Conservation (phyloP, 768 basidiomycete genomes). For the Cyclocybe aegerita region DNA sequence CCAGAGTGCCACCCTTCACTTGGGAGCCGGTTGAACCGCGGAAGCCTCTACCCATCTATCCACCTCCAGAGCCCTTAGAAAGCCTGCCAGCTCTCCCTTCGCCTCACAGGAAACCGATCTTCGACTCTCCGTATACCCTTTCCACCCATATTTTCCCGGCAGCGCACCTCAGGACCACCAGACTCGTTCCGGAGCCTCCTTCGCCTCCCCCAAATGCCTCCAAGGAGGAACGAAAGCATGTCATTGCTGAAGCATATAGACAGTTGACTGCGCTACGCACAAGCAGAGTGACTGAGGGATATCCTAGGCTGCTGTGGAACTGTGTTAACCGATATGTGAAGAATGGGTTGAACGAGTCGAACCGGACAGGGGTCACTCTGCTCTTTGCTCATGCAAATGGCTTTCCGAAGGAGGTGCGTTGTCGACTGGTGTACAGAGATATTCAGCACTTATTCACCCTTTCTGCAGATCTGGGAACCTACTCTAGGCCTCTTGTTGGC, state of each 20-base stretch:
- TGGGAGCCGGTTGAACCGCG: conserved; percentile 26
- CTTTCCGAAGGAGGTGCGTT: conserved; percentile 77
- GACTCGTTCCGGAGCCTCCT: conserved; percentile 26
- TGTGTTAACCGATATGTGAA: conserved; percentile 70
- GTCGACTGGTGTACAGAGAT: background rate
- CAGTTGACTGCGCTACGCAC: conserved; percentile 29
- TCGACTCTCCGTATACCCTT: conserved; percentile 37
- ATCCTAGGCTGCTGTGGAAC: conserved; percentile 58
- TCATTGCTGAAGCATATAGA: conserved; percentile 20
- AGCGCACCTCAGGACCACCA: conserved; percentile 47
- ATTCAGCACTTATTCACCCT: background rate
- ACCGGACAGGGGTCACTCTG: conserved; percentile 57
- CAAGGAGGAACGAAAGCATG: conserved; percentile 33
- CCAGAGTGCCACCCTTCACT: conserved; percentile 24
- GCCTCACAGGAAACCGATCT: conserved; percentile 31
- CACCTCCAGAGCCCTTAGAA: conserved; percentile 33
- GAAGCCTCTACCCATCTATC: conserved; percentile 34
- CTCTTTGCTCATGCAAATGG: conserved; percentile 86
- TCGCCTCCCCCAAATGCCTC: conserved; percentile 26
- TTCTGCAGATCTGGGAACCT: conserved; percentile 75
- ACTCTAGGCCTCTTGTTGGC: conserved; percentile 55
- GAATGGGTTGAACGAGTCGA: conserved; percentile 21
- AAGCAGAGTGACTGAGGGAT: conserved; percentile 33
- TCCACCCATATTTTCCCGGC: conserved; percentile 61
- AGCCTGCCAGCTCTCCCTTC: conserved; percentile 38